Evolutionary conservation across 208 protist species (phyloP), one percentile per base, ranked within the genome.

Genomic region (Vickermania ingenoplastis): DNA sequence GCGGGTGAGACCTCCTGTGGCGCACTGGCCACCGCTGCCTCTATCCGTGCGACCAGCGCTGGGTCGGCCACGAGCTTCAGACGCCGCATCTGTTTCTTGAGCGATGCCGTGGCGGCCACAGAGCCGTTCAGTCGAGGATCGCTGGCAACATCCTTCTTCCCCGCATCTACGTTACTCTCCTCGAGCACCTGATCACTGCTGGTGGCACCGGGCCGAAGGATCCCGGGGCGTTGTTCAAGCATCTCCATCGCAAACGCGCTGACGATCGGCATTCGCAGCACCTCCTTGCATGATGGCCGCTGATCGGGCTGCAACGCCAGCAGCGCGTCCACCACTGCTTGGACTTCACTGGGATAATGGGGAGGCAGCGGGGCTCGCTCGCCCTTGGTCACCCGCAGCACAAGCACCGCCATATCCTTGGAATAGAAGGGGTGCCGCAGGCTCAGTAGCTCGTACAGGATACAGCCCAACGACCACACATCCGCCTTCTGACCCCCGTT

Each of bases 401-500:
- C 77, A 0, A 96, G 64, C 1, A 67, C 61, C 14, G 72, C 77
- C 5, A 96, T 71, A 25, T 96, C 84, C 41, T 72, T 72, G 26
- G 84, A 77, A 53, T 89, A 82, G 48, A 94, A 94, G 7, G 89
- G 88, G 63, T 94, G 92, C 11, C 81, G 77, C 24, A 95, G 75
- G 28, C 68, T 72, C 24, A 93, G 63, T 22, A 97, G 71, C 66
- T 97, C 91, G 57, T 95, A 97, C 3, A 95, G 68, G 41, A 97
- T 88, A 57, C 91, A 97, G 13, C 91, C 91, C 49, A 96, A 75
- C 5, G 92, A 84, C 91, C 94, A 97, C 11, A 97, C 76, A 67
- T 98, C 94, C 7, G 75, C 67, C 31, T 76, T 73, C 21, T 55
- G 41, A 41, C 72, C 77, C 67, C 11, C n/a, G 7, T 7, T 82